Base-by-base conservation (phyloP, 306 rosid genomes). In the Carpinus fangiana region DNA sequence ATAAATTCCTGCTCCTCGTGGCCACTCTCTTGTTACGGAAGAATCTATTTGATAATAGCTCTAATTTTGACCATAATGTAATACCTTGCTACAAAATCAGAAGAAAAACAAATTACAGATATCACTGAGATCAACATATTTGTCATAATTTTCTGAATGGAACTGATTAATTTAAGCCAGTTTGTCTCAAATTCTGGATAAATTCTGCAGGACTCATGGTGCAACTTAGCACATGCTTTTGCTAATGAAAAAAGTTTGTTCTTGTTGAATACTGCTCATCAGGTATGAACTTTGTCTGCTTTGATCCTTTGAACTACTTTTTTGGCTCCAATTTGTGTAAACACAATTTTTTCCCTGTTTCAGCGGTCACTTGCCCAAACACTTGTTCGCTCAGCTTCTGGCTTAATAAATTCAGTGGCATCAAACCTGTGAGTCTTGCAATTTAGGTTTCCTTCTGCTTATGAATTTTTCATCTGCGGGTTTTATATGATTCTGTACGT, bases 281-380 rank as follows among this genome's bases (percentile, higher is more conserved):
- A 94, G 89, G 97, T 92, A 80, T 79, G 78, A 76, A 76, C 65
- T 68, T 55, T 10, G 17, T 81, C 20, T 28, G 75, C 86, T 76
- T 74, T 55, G 57, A 43, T 76, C 21, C 28, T 43, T 38, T 28
- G 31, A 55, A 69, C 54, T 73, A 59, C 80, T 76, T 53, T 57
- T 70, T 69, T 56, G 21, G 69, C 74, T 55, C 48, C 74, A 51
- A 46, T 20, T 75, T 74, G 57, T 73, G 74, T 89, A 79, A 81
- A 62, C 66, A 60, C 31, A 59, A 28, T 80, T 23, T 31, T 31
- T 73, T 72, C 78, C 62, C 79, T 74, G 41, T 80, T 65, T 79
- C 88, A 94, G 98, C 90, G 97, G 7, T 92, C 97, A 17, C 97
- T 94, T 78, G 97, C 98, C 72, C 97, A 90, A 86, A 89, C 91